Conservation (phyloP, 2,329 filamentous ascomycete species). For the Neopestalotiopsis clavispora region DNA sequence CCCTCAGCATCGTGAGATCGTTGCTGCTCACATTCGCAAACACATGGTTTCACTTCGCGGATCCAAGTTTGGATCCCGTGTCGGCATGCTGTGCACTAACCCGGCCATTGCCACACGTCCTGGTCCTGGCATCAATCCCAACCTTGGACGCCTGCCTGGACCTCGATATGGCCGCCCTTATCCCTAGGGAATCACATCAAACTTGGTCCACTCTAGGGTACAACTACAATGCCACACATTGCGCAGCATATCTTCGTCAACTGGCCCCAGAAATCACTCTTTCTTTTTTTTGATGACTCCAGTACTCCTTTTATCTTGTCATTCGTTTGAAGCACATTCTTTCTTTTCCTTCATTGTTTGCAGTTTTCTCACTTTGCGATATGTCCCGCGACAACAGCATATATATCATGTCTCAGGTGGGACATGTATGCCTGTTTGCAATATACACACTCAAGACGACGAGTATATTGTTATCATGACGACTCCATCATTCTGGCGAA, state of each 20-base stretch:
- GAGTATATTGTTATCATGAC: slow-evolving; percentile 11
- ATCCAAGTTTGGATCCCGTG: slow-evolving; percentile 97
- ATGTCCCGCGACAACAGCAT: no score
- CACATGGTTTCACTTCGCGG: slow-evolving; percentile 99
- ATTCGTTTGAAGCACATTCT: neutral
- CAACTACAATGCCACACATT: neutral
- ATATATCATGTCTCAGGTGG: slow-evolving; percentile 16
- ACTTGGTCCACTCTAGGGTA: neutral
- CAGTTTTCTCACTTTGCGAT: no score
- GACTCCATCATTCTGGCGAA: slow-evolving; percentile 20
- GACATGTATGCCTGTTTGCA: slow-evolving; percentile 3
- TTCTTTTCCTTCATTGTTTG: no score
- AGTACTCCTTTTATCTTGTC: neutral
- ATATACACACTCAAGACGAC: neutral
- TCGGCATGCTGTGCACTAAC: slow-evolving; percentile 99
- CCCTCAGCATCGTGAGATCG: slow-evolving; percentile 87
- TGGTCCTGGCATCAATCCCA: slow-evolving; percentile 72
- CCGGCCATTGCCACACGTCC: slow-evolving; percentile 87
- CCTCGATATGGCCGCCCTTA: slow-evolving; percentile 62
- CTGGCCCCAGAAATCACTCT: neutral
- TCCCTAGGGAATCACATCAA: slow-evolving; percentile 47
- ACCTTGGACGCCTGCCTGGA: slow-evolving; percentile 63
- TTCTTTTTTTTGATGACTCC: neutral
- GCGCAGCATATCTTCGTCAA: neutral
- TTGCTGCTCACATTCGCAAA: slow-evolving; percentile 93